Conservation (phyloP, 148 eudicot species). For the Persicaria tinctoria region DNA sequence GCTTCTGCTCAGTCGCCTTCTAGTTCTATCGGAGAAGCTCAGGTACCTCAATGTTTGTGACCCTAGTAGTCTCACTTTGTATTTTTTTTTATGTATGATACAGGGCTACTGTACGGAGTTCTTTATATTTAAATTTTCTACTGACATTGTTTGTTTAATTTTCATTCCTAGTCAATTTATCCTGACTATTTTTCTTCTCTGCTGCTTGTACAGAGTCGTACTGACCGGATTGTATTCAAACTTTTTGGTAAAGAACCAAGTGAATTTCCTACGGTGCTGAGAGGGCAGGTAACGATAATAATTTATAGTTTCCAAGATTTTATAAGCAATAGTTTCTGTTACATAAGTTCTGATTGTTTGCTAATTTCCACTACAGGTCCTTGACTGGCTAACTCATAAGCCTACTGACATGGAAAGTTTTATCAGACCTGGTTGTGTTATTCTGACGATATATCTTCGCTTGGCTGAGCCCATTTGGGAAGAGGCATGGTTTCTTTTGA, state of each 20-base stretch:
- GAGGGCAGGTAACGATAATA: constrained; percentile 50
- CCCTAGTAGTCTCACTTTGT: not conserved
- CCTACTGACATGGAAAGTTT: constrained; percentile 93
- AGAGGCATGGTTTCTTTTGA: constrained; percentile 35
- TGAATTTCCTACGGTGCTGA: constrained; percentile 64
- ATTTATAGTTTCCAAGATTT: constrained; percentile 6
- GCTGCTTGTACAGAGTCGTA: constrained; percentile 57
- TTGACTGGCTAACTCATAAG: constrained; percentile 71
- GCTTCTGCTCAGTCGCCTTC: constrained; percentile 67
- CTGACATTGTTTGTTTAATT: not conserved
- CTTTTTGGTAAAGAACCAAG: constrained; percentile 88
- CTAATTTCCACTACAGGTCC: constrained; percentile 35
- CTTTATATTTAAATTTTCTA: not conserved
- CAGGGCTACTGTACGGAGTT: not conserved
- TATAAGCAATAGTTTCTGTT: constrained; percentile 6
- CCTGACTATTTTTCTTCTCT: constrained; percentile 2
- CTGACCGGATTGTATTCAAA: constrained; percentile 76
- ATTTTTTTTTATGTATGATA: not conserved
- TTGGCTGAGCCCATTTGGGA: constrained; percentile 63
- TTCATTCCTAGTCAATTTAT: not conserved
- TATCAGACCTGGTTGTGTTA: constrained; percentile 92
- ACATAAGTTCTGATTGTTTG: constrained; percentile 12
- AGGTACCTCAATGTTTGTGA: constrained; percentile 25
- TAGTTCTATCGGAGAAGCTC: constrained; percentile 80
- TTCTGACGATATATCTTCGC: constrained; percentile 58